phyloP scores from a whole-genome alignment of 768 basidiomycete genomes.

The Panellus pusillus region DNA sequence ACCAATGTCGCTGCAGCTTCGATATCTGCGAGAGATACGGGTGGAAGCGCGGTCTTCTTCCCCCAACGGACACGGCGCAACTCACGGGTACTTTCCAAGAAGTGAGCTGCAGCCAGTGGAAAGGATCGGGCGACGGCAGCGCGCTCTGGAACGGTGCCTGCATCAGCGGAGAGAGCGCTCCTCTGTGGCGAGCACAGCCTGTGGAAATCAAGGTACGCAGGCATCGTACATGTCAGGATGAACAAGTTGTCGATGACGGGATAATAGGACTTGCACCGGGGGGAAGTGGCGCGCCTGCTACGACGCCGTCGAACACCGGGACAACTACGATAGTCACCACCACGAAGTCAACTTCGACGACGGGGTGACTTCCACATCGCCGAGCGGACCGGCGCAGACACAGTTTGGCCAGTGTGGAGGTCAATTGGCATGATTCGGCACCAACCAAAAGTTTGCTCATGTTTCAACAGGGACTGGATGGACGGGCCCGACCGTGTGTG shows the following conservation, averaged over 20 bases:
- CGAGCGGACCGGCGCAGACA: constrained; percentile 9
- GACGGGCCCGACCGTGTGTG: constrained; percentile 14
- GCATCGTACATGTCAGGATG: not conserved
- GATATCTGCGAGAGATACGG: constrained; percentile 63
- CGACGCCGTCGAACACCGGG: not conserved
- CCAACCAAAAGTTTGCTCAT: not conserved
- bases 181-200: constrained; percentile 43
- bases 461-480: constrained; percentile 5
- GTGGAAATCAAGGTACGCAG: constrained; percentile 37
- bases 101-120: constrained; percentile 59
- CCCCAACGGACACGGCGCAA: constrained; percentile 54
- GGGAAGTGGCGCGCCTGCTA: constrained; percentile 8
- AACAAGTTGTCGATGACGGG: not conserved
- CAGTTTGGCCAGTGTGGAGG: constrained; percentile 18
- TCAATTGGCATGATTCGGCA: not conserved
- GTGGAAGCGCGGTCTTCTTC: constrained; percentile 54
- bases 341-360: not conserved
- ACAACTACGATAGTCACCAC: not conserved
- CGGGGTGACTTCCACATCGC: not conserved
- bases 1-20: constrained; percentile 38
- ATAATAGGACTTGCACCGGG: constrained; percentile 16
- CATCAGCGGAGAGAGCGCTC: constrained; percentile 47
- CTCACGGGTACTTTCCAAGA: constrained; percentile 53
- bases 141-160: constrained; percentile 51
- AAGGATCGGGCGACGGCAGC: constrained; percentile 47